Conservation (phyloP, 2,329 filamentous ascomycete genomes). For the Microdochium trichocladiopsis region DNA sequence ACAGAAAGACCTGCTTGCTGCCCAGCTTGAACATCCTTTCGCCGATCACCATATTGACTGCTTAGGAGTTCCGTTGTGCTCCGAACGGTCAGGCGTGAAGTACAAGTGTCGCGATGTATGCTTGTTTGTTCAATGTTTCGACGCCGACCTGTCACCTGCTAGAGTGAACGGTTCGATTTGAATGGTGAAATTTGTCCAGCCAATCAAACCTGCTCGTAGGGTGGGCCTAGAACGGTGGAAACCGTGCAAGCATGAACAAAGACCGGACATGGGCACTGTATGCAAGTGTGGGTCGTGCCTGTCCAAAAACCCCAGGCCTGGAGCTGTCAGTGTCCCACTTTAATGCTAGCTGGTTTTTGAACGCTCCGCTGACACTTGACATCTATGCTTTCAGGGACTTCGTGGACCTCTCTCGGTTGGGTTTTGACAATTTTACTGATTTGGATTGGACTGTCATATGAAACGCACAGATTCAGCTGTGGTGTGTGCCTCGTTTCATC, state of each 20-base stretch:
- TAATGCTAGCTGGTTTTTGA: no score
- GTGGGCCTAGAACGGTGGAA: neutral
- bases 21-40: conserved; percentile 14
- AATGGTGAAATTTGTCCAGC: neutral
- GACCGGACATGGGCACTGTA: no score
- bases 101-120: neutral
- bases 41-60: neutral
- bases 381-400: no score
- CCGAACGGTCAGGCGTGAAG: neutral
- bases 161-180: neutral
- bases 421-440: conserved; percentile 1
- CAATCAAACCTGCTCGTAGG: neutral
- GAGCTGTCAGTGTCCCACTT: no score
- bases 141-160: neutral
- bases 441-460: neutral
- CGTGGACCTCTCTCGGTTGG: neutral
- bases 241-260: neutral
- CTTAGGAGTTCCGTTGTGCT: neutral
- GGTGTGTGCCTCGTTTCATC: neutral
- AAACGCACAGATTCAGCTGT: neutral
- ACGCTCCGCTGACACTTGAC: no score
- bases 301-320: no score
- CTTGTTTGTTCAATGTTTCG: neutral
- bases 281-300: neutral
- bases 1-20: conserved; percentile 23